Evolutionary conservation across 2,329 filamentous ascomycete genomes (phyloP).

Genomic region (Bipolaris bicolor): DNA sequence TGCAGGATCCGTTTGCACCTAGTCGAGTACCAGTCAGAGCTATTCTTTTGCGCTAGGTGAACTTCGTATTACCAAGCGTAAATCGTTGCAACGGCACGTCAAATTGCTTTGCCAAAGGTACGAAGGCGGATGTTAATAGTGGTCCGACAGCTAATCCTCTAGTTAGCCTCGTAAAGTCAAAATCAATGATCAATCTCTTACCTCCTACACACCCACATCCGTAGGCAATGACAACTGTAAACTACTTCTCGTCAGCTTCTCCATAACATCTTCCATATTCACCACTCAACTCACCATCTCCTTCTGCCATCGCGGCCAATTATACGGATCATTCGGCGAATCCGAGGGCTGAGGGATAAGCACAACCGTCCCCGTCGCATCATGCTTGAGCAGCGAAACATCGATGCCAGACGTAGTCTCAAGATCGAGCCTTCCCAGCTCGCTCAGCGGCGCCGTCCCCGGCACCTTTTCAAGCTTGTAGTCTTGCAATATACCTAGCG

Average conservation of each 20-base stretch:
- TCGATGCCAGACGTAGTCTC: constrained; percentile 23
- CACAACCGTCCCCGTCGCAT: constrained; percentile 48
- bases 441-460: constrained; percentile 31
- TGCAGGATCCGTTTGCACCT: constrained; percentile 31
- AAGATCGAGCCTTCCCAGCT: constrained; percentile 24
- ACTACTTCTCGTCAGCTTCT: constrained; percentile 8
- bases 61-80: constrained; percentile 12
- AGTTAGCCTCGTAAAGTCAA: background rate
- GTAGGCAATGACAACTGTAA: constrained; percentile 31
- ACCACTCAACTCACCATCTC: constrained; percentile 17
- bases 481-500: constrained; percentile 30
- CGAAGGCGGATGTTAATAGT: constrained; percentile 31
- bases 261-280: accelerated
- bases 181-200: background rate
- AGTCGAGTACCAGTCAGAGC: background rate
- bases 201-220: constrained; percentile 34
- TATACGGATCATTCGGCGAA: constrained; percentile 59
- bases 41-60: background rate
- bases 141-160: constrained; percentile 27
- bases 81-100: constrained; percentile 29
- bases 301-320: constrained; percentile 52
- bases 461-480: constrained; percentile 33
- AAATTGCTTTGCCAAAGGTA: constrained; percentile 27
- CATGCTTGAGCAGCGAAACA: constrained; percentile 28
- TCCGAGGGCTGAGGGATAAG: constrained; percentile 60